Conservation (phyloP, 176 grass and related monocot species). For the Rhynchospora breviuscula region DNA sequence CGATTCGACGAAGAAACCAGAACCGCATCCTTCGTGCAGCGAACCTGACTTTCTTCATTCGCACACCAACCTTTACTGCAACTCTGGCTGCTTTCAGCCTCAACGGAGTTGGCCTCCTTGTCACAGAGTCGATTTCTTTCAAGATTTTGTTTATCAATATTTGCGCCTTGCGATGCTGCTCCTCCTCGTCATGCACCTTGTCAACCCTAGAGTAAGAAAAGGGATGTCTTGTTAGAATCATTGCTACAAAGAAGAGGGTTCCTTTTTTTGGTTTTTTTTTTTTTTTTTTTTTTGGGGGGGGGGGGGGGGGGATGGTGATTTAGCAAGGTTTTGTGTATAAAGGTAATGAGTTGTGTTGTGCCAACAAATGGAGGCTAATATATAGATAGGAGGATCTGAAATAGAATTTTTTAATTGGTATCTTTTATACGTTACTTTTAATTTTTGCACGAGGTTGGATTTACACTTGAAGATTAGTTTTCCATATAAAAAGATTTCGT, state of each 20-base stretch:
- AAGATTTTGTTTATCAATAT: slow-evolving; percentile 71
- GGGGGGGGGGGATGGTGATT: background rate
- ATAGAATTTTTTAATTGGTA: background rate
- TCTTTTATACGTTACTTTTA: background rate
- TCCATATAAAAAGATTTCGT: background rate
- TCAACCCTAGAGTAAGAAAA: slow-evolving; percentile 56
- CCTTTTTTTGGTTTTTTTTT: too few species aligned
- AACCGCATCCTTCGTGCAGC: slow-evolving; percentile 26
- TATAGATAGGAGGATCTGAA: background rate
- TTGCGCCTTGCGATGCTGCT: slow-evolving; percentile 44
- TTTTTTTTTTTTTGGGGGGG: background rate
- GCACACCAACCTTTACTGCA: slow-evolving; percentile 29
- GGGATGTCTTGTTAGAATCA: slow-evolving; percentile 35
- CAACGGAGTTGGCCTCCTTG: slow-evolving; percentile 11
- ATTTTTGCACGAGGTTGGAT: background rate
- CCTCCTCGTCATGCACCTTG: slow-evolving; percentile 57
- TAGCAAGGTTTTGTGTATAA: background rate
- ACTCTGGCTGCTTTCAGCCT: slow-evolving; percentile 7
- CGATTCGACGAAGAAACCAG: slow-evolving; percentile 30
- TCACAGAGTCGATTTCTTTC: slow-evolving; percentile 17
- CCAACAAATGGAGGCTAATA: background rate
- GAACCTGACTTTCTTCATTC: slow-evolving; percentile 47
- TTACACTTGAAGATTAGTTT: background rate
- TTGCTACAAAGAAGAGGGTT: background rate
- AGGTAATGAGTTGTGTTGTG: background rate